Base-by-base conservation (phyloP, 2,329 filamentous ascomycete species). In the Trichoderma atrobrunneum region DNA sequence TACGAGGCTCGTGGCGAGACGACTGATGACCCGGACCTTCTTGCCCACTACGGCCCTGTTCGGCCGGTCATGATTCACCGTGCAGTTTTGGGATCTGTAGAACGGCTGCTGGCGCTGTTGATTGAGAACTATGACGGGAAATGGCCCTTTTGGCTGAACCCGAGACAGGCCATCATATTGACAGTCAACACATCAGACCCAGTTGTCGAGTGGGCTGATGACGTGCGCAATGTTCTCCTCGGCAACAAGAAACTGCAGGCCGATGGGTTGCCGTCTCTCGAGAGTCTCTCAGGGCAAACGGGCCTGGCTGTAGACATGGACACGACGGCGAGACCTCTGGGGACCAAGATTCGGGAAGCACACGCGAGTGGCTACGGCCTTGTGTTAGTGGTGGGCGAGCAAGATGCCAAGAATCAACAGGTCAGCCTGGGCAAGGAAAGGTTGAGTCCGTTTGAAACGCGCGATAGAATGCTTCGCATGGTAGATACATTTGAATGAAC, bases 91-190 rank as follows among this genome's bases (percentile, higher is more conserved):
- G 94, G 94, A 18, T 96, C 93, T 0, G 87, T 97, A 6, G 94
- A 97, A 81, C 88, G 94, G 60, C 89, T 97, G 74, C 91, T 97
- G 87, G 94, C 94, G 4, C 85, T 97, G 16, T 82, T 97, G 54
- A 95, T 96, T 70, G 94, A 97, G 81, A 91, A 93, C 75, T 93
- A 95, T 76, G 87, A 91, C 71, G 93, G 93, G 18, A 88, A 87
- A 72, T 97, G 93, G 89, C 94, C 94, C 4, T 95, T 97, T 79
- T 97, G 94, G 94, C 85, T 97, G 11, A 95, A 92, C 70, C 94
- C 94, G 1, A 88, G 90, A 7, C 94, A 96, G 78, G 91, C 89
- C 56, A 89, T 92, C 60, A 87, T 97, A 71, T 81, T 96, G 36
- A 92, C 92, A 0, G 86, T 95, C 68, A 94, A 92, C 76, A 86